Conservation (phyloP, 345 rosid genomes). For the Dimocarpus longan region DNA sequence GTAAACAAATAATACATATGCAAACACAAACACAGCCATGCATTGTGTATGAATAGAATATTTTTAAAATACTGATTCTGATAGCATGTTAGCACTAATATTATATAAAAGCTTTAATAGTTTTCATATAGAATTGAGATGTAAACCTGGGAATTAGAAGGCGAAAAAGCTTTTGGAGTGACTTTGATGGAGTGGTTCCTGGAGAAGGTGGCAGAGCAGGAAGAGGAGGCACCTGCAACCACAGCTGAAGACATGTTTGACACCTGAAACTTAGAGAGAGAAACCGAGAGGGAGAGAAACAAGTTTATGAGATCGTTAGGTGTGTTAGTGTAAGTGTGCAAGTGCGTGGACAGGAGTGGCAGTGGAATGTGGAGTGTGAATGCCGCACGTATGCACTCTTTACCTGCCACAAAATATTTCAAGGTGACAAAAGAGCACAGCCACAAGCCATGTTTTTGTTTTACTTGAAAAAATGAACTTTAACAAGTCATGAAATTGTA, state of each 20-base stretch:
- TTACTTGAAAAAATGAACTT: no score
- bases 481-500: no score
- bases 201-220: conserved; percentile 36
- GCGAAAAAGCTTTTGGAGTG: conserved; percentile 23
- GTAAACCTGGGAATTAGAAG: conserved; percentile 33
- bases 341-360: conserved; percentile 19
- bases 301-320: neutral
- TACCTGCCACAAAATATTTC: no score
- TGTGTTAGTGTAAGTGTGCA: neutral
- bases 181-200: conserved; percentile 28
- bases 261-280: neutral
- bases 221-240: conserved; percentile 43
- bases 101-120: no score
- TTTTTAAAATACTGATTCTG: no score
- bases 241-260: conserved; percentile 36
- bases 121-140: no score
- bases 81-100: neutral
- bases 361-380: neutral
- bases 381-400: no score
- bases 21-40: no score
- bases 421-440: no score
- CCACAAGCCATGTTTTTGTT: no score
- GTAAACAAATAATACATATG: no score
- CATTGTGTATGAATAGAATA: no score
- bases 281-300: neutral